Evolutionary conservation across 1,139 yeast species (phyloP).

Genomic region (Candida tetrigidarum): DNA sequence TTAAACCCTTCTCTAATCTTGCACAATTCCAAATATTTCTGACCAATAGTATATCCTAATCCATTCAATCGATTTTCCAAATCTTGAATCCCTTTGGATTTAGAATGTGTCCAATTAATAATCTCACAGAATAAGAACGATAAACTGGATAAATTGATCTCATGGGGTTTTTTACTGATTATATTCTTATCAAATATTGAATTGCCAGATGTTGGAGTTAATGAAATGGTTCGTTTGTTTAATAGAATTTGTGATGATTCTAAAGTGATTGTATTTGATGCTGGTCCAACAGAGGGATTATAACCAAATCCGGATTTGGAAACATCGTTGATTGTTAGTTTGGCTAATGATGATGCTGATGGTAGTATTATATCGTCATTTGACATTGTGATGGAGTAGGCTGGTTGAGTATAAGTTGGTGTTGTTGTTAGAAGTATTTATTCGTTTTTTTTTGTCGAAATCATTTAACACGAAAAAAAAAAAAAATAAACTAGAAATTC

Average conservation of each 20-base stretch:
- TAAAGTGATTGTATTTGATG: constrained; percentile 41
- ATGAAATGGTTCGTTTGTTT: constrained; percentile 35
- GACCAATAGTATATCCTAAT: constrained; percentile 72
- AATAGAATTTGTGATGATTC: constrained; percentile 40
- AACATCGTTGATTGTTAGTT: constrained; percentile 39
- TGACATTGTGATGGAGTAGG: constrained; percentile 25
- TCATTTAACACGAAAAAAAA: too few species aligned
- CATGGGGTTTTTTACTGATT: constrained; percentile 63
- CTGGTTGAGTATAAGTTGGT: too few species aligned
- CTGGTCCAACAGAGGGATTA: constrained; percentile 48
- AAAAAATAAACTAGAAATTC: too few species aligned
- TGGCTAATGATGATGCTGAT: constrained; percentile 38
- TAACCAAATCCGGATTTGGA: constrained; percentile 47
- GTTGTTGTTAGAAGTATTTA: too few species aligned
- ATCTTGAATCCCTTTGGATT: constrained; percentile 74
- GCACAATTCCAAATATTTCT: constrained; percentile 44
- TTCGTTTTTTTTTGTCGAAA: too few species aligned
- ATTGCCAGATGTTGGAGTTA: constrained; percentile 35
- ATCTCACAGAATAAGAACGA: constrained; percentile 76
- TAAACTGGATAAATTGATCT: constrained; percentile 67
- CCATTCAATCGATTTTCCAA: constrained; percentile 76
- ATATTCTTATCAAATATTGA: constrained; percentile 70
- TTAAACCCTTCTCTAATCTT: constrained; percentile 61
- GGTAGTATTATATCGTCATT: constrained; percentile 43
- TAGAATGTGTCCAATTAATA: constrained; percentile 66